A percentile compares a stretch with the other conserved stretches of the same genome.
Evolutionary conservation across 176 grass and related monocot species (phyloP).

Genomic region (Alopecurus myosuroides): DNA sequence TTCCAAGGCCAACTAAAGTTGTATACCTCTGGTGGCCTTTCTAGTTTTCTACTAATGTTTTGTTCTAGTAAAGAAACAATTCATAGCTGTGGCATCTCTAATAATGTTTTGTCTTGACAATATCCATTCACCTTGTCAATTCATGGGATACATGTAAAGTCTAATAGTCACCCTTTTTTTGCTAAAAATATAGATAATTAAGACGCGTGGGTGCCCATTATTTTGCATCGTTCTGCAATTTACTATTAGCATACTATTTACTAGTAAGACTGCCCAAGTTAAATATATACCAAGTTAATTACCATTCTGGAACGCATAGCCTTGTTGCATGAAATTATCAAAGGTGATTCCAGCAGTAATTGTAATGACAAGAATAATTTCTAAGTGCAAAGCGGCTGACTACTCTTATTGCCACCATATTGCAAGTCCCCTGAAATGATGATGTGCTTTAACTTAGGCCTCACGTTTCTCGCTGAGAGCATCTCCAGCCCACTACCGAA

Average conservation of each 20-base stretch:
- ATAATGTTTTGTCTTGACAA: background rate
- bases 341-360: background rate
- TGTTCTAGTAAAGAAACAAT: background rate
- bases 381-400: background rate
- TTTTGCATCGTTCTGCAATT: background rate
- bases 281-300: background rate
- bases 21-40: background rate
- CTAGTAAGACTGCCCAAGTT: background rate
- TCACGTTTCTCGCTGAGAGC: background rate
- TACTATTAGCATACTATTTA: background rate
- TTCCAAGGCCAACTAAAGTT: background rate
- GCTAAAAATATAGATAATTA: background rate
- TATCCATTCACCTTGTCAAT: background rate
- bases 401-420: background rate
- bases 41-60: slow-evolving; percentile 17
- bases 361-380: background rate
- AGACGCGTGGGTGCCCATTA: background rate
- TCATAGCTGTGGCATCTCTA: background rate
- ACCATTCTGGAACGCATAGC: background rate
- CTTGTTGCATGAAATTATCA: background rate
- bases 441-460: background rate
- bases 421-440: background rate
- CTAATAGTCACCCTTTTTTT: background rate
- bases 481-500: background rate
- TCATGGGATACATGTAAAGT: background rate